Conservation (phyloP, 106 monocot genomes). For the Amphibolis antarctica region DNA sequence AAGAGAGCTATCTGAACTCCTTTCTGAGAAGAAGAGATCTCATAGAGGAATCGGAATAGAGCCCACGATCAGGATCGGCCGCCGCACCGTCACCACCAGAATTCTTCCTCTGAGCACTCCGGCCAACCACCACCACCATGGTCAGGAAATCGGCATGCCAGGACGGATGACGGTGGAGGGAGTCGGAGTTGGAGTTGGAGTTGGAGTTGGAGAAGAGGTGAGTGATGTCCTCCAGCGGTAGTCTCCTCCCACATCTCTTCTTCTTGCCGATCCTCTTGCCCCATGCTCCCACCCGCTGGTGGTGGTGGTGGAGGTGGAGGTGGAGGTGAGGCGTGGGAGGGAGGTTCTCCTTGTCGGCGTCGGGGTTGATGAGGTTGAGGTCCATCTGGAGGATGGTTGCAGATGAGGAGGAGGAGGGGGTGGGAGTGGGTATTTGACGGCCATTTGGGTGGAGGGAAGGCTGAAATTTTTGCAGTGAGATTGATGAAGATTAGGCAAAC, state of each 20-base stretch:
- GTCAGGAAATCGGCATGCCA: background rate
- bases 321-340: background rate
- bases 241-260: background rate
- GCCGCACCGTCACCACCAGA: too few relatives aligned
- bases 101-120: background rate
- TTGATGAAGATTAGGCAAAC: too few relatives aligned
- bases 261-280: background rate
- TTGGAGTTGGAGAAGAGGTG: background rate
- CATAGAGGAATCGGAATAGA: background rate
- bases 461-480: background rate
- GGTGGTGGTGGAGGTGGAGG: too few relatives aligned
- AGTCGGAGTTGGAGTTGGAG: background rate
- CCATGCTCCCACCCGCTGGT: background rate
- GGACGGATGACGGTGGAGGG: too few relatives aligned
- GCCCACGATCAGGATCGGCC: too few relatives aligned
- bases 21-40: background rate
- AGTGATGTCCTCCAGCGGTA: conserved; percentile 8
- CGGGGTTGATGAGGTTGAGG: background rate
- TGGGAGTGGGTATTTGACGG: background rate
- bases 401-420: background rate
- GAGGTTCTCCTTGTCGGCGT: conserved; percentile 3
- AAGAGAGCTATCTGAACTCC: conserved; percentile 4
- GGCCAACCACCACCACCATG: background rate
- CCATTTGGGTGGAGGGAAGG: background rate
- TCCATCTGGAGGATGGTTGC: background rate